Evolutionary conservation across 352 stramenopile genomes (phyloP), one percentile per base, ranked within the genome.

Genomic region (Globisporangium radiosum): DNA sequence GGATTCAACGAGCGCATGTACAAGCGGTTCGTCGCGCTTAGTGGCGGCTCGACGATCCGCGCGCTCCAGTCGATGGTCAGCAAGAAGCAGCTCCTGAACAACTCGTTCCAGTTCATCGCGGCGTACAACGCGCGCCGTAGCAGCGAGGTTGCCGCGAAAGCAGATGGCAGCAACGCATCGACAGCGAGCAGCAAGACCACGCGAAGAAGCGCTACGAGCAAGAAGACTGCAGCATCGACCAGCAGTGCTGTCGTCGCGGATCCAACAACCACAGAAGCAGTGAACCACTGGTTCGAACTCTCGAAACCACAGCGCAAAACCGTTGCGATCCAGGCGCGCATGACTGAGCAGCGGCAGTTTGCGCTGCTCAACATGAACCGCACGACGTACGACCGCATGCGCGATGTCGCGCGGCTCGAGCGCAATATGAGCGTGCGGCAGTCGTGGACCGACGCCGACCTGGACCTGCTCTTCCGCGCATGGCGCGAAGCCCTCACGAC

Each of bases 71-170:
- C 57, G 7, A 43, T 53, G 44, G 52, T 58, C 15, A 52, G 17
- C 14, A 63, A 63, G 57, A 63, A 63, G 36, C 57, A 63, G 57
- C 52, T 63, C 11, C 45, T 63, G 9, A 57, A 54, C 51, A 53
- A 58, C 43, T 63, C 58, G 51, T 63, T 54, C 37, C 42, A 58
- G 51, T 63, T 63, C 52, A 63, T 63, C 17, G 56, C 36, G 7
- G 50, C 56, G 36, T 58, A 56, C 47, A 56, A 56, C 39, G 39
- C 56, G 25, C 13, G 40, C 14, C 40, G 40, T 7, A 13, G n/a
- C 33, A 36, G 7, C 7, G 15, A 17, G 11, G 25, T 59, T 7
- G 54, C 43, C 19, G 44, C 54, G 2, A 52, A 59, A 15, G 4
- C 52, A 11, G 11, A 17, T 40, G 19, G 4, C 43, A 45, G n/a